Evolutionary conservation across 805 yeast genomes (phyloP).

Genomic region (Ogataea pini): DNA sequence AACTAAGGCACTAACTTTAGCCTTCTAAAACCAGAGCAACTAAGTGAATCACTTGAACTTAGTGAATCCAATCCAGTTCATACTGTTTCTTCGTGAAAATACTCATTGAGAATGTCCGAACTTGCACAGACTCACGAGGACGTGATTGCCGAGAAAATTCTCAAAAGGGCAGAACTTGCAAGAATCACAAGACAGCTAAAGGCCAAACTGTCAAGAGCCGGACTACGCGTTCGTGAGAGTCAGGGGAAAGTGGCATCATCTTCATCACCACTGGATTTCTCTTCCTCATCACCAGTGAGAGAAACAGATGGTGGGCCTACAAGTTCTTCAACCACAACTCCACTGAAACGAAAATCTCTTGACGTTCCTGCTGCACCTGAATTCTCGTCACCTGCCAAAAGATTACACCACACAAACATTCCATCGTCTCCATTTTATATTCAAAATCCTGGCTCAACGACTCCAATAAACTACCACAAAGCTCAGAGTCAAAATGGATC

Average conservation of each 20-base stretch:
- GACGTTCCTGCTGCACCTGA: constrained; percentile 18
- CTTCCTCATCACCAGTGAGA: constrained; percentile 20
- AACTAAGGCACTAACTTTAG: too few species aligned
- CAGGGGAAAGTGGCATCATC: constrained; percentile 22
- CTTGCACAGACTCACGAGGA: constrained; percentile 35
- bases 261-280: constrained; percentile 16
- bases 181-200: constrained; percentile 46
- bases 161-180: constrained; percentile 48
- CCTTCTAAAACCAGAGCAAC: too few species aligned
- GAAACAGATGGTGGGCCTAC: background rate
- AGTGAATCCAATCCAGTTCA: too few species aligned
- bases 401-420: constrained; percentile 26
- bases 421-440: constrained; percentile 35
- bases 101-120: background rate
- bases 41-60: too few species aligned
- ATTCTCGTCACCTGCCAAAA: constrained; percentile 31
- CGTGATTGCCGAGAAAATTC: constrained; percentile 43
- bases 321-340: constrained; percentile 23
- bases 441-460: constrained; percentile 8
- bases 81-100: too few species aligned
- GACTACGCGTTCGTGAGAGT: constrained; percentile 37
- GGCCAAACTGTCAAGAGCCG: constrained; percentile 43
- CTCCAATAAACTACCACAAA: constrained; percentile 10
- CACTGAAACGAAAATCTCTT: constrained; percentile 31
- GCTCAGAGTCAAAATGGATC: constrained; percentile 18